Conservation (phyloP, 306 rosid species). For the Datisca glomerata region DNA sequence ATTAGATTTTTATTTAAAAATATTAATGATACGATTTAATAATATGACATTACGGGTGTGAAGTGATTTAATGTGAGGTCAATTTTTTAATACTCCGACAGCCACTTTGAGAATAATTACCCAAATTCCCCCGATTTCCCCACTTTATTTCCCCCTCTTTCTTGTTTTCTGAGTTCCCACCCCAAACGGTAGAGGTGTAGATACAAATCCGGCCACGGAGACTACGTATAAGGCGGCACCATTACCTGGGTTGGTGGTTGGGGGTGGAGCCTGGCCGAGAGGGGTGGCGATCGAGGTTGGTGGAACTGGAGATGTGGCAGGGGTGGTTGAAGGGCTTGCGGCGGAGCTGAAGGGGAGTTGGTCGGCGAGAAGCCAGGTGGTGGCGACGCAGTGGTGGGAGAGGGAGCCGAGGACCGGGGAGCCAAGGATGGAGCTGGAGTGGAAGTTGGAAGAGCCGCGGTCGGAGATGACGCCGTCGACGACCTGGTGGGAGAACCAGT, state of each 20-base stretch:
- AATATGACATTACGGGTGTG: too few species aligned
- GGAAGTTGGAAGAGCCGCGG: slow-evolving; percentile 9
- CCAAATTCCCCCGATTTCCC: too few species aligned
- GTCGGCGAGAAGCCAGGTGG: slow-evolving; percentile 18
- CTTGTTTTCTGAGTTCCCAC: too few species aligned
- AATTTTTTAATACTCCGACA: too few species aligned
- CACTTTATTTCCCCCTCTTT: too few species aligned
- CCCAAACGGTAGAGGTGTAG: slow-evolving; percentile 20
- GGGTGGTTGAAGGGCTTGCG: slow-evolving; percentile 20
- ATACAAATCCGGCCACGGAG: slow-evolving; percentile 32
- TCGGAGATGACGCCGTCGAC: slow-evolving; percentile 10
- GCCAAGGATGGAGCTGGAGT: slow-evolving; percentile 16
- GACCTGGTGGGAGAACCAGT: slow-evolving; percentile 18
- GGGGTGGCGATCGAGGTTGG: slow-evolving; percentile 6
- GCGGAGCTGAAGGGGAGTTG: slow-evolving; percentile 16
- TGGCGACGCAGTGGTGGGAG: slow-evolving; percentile 5
- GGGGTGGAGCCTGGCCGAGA: slow-evolving; percentile 1
- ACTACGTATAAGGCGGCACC: slow-evolving; percentile 17
- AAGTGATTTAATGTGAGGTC: too few species aligned
- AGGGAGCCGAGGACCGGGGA: slow-evolving; percentile 7
- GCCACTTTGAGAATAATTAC: too few species aligned
- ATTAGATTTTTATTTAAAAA: too few species aligned
- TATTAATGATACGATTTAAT: too few species aligned
- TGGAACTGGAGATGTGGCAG: slow-evolving; percentile 9
- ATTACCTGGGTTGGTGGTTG: not conserved